These are phyloP conservation scores for Cerrena zonata DNA, from an alignment of 1,284 basidiomycete genomes.

Conservation along the genomic window DNA sequence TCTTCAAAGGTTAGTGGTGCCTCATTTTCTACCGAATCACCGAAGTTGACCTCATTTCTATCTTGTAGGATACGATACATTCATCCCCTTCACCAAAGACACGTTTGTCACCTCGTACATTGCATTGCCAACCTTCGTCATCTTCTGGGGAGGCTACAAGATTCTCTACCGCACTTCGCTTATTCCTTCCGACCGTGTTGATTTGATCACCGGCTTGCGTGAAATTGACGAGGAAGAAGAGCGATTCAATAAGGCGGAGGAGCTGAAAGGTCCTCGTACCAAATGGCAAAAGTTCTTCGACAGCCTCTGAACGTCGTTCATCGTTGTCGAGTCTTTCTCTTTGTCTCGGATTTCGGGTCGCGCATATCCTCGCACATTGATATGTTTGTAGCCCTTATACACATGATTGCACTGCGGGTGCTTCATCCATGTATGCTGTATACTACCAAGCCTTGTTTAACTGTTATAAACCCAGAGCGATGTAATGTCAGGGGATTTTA, in stretches of 20 bases:
- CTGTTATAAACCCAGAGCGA: no score
- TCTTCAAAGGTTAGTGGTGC: constrained; percentile 51
- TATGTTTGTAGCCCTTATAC: no score
- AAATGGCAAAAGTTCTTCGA: constrained; percentile 37
- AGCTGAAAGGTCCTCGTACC: constrained; percentile 35
- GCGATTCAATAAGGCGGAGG: constrained; percentile 37
- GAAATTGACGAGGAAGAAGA: constrained; percentile 66
- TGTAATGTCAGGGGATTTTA: no score
- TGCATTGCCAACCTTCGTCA: constrained; percentile 48
- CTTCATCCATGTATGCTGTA: no score
- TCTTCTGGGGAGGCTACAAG: constrained; percentile 59
- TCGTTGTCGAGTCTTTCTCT: neutral
- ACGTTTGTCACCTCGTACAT: constrained; percentile 63
- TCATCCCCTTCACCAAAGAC: constrained; percentile 50
- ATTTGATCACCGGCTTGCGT: constrained; percentile 56
- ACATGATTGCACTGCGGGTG: no score
- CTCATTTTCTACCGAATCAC: neutral
- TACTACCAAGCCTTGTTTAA: no score
- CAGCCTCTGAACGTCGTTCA: constrained; percentile 29
- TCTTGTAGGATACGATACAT: constrained; percentile 32
- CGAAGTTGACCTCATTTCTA: neutral
- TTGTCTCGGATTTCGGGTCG: no score
- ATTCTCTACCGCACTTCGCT: constrained; percentile 44
- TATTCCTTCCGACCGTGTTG: constrained; percentile 51
- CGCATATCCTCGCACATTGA: no score